Conservation (phyloP, 352 stramenopile genomes). For the Phytophthora fragariaefolia region DNA sequence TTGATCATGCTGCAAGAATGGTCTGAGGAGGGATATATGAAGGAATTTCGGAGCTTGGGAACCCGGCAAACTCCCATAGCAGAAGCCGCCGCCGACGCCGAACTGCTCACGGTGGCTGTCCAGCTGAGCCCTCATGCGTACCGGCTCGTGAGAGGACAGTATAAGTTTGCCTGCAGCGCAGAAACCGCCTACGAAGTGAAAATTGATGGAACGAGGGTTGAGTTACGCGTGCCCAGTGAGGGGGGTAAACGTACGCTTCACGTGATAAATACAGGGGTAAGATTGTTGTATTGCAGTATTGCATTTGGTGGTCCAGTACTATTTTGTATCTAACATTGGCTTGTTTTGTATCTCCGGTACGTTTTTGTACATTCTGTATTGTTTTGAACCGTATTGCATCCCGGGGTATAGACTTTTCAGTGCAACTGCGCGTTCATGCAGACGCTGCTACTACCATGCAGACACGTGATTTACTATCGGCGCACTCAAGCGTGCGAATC, state of each 20-base stretch:
- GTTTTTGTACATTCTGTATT: too few relatives aligned
- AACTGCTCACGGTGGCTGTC: constrained; percentile 11
- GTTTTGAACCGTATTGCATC: too few relatives aligned
- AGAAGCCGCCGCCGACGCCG: constrained; percentile 5
- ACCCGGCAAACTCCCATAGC: constrained; percentile 5
- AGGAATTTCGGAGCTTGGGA: constrained; percentile 8
- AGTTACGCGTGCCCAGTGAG: background rate
- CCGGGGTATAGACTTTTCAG: too few relatives aligned
- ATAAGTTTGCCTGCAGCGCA: background rate
- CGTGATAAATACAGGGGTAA: constrained; percentile 7
- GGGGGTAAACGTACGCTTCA: background rate
- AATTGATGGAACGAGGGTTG: background rate
- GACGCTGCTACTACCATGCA: too few relatives aligned
- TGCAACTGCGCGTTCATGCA: too few relatives aligned
- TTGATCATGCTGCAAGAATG: constrained; percentile 27
- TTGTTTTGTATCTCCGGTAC: background rate
- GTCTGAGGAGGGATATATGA: constrained; percentile 18
- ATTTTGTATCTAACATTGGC: constrained; percentile 1
- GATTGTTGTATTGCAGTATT: background rate
- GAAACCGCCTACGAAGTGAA: background rate
- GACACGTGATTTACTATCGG: too few relatives aligned
- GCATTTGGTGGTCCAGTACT: constrained; percentile 1
- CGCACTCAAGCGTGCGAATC: too few relatives aligned
- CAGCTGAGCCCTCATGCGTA: constrained; percentile 16
- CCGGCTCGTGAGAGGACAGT: constrained; percentile 7